Evolutionary conservation across 495 filamentous ascomycete species (phyloP).

Genomic region (Aspergillus funiculosus): DNA sequence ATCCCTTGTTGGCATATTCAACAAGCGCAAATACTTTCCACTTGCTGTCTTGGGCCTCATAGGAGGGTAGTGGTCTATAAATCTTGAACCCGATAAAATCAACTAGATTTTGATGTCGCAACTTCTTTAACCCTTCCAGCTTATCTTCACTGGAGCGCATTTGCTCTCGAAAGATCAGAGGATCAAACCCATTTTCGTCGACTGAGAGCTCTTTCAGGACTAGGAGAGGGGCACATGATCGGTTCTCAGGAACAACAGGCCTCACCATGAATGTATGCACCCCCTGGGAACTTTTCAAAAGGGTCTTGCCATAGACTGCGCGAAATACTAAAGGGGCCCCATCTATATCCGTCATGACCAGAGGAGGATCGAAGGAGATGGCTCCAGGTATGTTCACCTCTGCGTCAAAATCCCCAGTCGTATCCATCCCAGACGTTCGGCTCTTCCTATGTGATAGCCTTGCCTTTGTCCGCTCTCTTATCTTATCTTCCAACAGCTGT

Average conservation of each 20-base stretch:
- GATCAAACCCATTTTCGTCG: constrained; percentile 29
- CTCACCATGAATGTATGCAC: constrained; percentile 61
- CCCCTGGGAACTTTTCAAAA: constrained; percentile 52
- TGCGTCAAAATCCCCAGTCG: constrained; percentile 26
- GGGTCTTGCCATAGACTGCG: constrained; percentile 56
- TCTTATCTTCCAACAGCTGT: constrained; percentile 70
- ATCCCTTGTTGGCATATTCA: constrained; percentile 73
- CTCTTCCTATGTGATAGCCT: constrained; percentile 34
- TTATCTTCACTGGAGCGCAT: constrained; percentile 64
- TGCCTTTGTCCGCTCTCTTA: constrained; percentile 47
- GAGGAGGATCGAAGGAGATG: constrained; percentile 66
- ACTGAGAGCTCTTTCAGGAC: constrained; percentile 57
- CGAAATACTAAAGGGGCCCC: constrained; percentile 55
- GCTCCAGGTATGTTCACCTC: constrained; percentile 39
- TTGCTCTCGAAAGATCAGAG: constrained; percentile 49
- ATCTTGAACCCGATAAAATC: constrained; percentile 80
- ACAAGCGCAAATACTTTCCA: constrained; percentile 83
- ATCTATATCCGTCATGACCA: constrained; percentile 52
- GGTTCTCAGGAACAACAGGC: constrained; percentile 50
- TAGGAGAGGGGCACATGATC: constrained; percentile 50
- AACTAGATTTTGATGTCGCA: constrained; percentile 72
- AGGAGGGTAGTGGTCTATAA: constrained; percentile 31
- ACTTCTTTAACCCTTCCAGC: constrained; percentile 63
- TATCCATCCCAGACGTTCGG: constrained; percentile 33
- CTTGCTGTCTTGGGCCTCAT: constrained; percentile 27